phyloP scores from a whole-genome alignment of 1,284 basidiomycete genomes.

The Taiwanofungus camphoratus region DNA sequence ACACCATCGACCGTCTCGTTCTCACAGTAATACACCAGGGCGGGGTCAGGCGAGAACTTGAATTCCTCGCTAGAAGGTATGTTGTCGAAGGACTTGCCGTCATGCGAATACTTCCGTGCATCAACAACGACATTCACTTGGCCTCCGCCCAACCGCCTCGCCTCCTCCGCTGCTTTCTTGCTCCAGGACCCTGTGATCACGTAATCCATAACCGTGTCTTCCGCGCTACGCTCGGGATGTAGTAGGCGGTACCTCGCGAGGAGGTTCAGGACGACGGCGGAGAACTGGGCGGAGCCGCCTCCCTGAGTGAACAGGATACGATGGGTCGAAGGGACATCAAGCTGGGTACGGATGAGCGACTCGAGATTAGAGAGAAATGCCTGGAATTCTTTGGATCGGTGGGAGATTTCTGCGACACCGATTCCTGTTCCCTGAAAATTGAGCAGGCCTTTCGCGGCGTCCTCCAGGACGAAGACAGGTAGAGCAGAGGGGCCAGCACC shows the following conservation, averaged over 20 bases:
- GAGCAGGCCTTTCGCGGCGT: slow-evolving; percentile 74
- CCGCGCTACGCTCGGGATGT: slow-evolving; percentile 48
- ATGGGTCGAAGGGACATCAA: slow-evolving; percentile 81
- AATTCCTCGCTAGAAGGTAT: slow-evolving; percentile 75
- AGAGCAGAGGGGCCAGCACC: slow-evolving; percentile 89
- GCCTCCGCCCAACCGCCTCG: slow-evolving; percentile 53
- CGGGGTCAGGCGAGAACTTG: slow-evolving; percentile 76
- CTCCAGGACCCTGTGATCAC: slow-evolving; percentile 91
- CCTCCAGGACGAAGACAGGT: slow-evolving; percentile 75
- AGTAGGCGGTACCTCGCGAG: slow-evolving; percentile 73
- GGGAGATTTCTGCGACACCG: slow-evolving; percentile 90
- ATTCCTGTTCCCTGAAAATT: slow-evolving; percentile 89
- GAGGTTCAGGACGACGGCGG: slow-evolving; percentile 84
- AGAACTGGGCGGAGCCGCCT: slow-evolving; percentile 87
- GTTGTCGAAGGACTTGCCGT: slow-evolving; percentile 71
- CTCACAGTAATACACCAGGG: slow-evolving; percentile 97
- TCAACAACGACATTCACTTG: slow-evolving; percentile 70
- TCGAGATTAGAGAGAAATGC: slow-evolving; percentile 67
- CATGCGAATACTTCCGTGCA: slow-evolving; percentile 52
- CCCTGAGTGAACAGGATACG: slow-evolving; percentile 89
- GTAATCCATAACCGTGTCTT: slow-evolving; percentile 74
- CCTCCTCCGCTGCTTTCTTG: slow-evolving; percentile 81
- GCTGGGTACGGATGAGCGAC: slow-evolving; percentile 64
- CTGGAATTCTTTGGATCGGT: slow-evolving; percentile 86
- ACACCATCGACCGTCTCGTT: slow-evolving; percentile 99